Evolutionary conservation across 352 stramenopile genomes (phyloP).

Genomic region (Phytophthora podocarpi): DNA sequence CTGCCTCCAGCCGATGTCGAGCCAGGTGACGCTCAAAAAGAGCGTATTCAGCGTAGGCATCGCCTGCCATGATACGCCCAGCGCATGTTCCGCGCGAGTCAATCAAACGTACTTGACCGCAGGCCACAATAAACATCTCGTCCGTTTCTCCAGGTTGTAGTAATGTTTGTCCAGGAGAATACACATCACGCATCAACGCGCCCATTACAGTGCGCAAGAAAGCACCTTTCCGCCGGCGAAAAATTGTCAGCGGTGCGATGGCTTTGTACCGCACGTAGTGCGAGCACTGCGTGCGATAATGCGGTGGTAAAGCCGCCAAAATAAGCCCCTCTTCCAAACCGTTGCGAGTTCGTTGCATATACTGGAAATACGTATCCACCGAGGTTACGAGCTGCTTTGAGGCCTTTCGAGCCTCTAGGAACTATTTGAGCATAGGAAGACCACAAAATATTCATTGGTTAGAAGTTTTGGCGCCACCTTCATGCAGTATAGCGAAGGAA

Average conservation of each 20-base stretch:
- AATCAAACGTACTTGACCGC: conserved; percentile 48
- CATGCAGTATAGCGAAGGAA: too few relatives aligned
- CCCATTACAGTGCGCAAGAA: conserved; percentile 59
- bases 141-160: conserved; percentile 38
- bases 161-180: conserved; percentile 45
- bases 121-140: conserved; percentile 60
- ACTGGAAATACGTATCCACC: conserved; percentile 69
- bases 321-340: conserved; percentile 61
- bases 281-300: conserved; percentile 59
- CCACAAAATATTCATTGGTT: neutral
- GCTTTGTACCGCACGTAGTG: conserved; percentile 60
- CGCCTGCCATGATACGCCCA: conserved; percentile 37
- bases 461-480: too few relatives aligned
- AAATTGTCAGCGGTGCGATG: conserved; percentile 50
- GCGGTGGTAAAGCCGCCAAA: conserved; percentile 43
- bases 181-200: conserved; percentile 52
- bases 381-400: conserved; percentile 27
- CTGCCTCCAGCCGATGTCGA: conserved; percentile 36
- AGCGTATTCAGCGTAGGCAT: conserved; percentile 52
- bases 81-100: conserved; percentile 12
- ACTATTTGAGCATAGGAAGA: too few relatives aligned
- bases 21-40: conserved; percentile 52
- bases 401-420: conserved; percentile 49
- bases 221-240: conserved; percentile 48
- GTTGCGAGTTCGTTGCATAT: conserved; percentile 73